phyloP scores from a whole-genome alignment of 75 land plant genomes.

The Pinus tabuliformis region DNA sequence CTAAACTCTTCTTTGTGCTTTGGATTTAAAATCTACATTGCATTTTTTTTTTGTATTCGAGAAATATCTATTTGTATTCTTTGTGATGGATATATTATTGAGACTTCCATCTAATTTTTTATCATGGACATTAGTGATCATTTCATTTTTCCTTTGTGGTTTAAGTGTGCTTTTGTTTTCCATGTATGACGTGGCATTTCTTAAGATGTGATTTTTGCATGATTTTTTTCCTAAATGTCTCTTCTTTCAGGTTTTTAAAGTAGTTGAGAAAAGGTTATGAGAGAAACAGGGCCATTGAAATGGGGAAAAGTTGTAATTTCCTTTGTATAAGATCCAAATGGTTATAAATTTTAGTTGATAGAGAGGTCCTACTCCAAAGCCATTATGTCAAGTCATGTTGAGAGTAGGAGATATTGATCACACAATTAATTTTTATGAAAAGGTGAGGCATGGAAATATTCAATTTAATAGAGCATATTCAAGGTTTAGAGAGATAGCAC shows the following conservation, averaged over 20 bases:
- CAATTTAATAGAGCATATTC: not conserved
- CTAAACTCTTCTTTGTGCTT: too few relatives aligned
- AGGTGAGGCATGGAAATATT: constrained; percentile 28
- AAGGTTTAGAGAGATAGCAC: not conserved
- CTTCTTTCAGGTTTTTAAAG: constrained; percentile 61
- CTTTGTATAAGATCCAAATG: constrained; percentile 94
- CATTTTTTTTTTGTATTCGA: too few relatives aligned
- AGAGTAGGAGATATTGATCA: constrained; percentile 91
- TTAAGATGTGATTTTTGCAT: not conserved
- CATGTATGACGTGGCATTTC: too few relatives aligned
- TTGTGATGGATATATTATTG: too few relatives aligned
- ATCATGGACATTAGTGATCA: too few relatives aligned
- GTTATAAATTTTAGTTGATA: constrained; percentile 88
- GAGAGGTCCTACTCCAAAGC: constrained; percentile 85
- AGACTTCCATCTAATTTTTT: too few relatives aligned
- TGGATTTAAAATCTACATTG: too few relatives aligned
- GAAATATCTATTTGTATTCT: too few relatives aligned
- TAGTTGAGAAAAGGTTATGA: constrained; percentile 81
- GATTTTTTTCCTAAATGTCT: not conserved
- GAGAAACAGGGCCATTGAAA: constrained; percentile 89
- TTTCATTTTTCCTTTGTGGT: too few relatives aligned
- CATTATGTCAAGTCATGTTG: constrained; percentile 94
- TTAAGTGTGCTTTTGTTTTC: too few relatives aligned
- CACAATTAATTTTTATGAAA: constrained; percentile 80
- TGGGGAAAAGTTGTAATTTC: constrained; percentile 81